Conservation (phyloP, 495 filamentous ascomycete species). For the Tuber brumale region DNA sequence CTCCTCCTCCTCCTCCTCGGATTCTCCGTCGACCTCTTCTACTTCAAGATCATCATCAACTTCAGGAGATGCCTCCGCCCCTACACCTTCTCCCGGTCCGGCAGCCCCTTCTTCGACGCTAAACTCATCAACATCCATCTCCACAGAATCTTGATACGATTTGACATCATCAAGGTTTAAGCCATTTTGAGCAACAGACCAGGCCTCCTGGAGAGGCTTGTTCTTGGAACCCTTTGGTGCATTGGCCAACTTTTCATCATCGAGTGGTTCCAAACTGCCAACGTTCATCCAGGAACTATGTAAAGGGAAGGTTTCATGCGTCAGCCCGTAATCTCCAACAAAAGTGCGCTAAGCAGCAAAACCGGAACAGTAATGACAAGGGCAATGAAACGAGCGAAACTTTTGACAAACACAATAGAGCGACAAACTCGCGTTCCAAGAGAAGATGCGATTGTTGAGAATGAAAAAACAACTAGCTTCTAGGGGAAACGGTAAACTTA, state of each 20-base stretch:
- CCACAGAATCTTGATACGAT: conserved; percentile 23
- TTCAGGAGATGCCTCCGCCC: conserved; percentile 16
- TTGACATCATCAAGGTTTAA: conserved; percentile 39
- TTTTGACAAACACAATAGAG: conserved; percentile 9
- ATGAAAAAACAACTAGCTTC: conserved; percentile 9
- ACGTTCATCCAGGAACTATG: conserved; percentile 35
- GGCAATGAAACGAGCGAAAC: conserved; percentile 7
- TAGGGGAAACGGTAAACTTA: conserved; percentile 21
- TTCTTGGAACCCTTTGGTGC: conserved; percentile 33
- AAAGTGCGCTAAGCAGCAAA: conserved; percentile 10
- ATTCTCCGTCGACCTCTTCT: neutral
- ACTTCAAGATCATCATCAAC: conserved; percentile 11
- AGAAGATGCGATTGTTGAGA: conserved; percentile 10
- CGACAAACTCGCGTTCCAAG: neutral
- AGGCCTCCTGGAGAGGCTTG: conserved; percentile 38
- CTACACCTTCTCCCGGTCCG: conserved; percentile 31
- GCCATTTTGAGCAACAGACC: conserved; percentile 25
- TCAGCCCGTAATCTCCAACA: neutral
- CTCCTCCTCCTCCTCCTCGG: conserved; percentile 22
- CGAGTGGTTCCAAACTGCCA: conserved; percentile 34
- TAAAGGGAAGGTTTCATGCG: conserved; percentile 16
- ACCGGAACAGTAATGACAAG: conserved; percentile 11
- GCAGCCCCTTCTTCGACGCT: conserved; percentile 23
- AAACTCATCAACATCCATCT: conserved; percentile 36
- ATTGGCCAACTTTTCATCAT: conserved; percentile 27